Conservation (phyloP, 2,329 filamentous ascomycete species). For the Ophiocordyceps robertsii region DNA sequence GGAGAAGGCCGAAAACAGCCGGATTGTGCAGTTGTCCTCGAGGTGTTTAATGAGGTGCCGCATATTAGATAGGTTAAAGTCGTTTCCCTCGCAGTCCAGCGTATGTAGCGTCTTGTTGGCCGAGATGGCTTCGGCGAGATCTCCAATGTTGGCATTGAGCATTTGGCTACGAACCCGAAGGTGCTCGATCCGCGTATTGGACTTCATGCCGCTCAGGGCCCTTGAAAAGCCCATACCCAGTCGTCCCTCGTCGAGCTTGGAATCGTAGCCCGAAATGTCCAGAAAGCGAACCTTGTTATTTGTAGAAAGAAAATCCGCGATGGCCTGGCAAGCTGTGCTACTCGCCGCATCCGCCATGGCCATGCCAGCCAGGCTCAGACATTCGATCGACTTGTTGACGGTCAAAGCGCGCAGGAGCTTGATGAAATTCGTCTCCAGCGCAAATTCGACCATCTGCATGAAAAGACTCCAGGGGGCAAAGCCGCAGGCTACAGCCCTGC, state of each 20-base stretch:
- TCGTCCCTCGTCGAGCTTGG: slow-evolving; percentile 43
- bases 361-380: slow-evolving; percentile 40
- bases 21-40: slow-evolving; percentile 26
- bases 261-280: slow-evolving; percentile 42
- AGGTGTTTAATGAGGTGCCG: slow-evolving; percentile 31
- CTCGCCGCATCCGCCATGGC: slow-evolving; percentile 33
- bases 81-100: slow-evolving; percentile 41
- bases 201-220: slow-evolving; percentile 31
- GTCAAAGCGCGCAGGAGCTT: slow-evolving; percentile 35
- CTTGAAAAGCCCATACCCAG: slow-evolving; percentile 39
- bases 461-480: slow-evolving; percentile 36
- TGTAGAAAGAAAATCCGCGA: slow-evolving; percentile 36
- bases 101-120: slow-evolving; percentile 34
- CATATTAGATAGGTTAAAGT: slow-evolving; percentile 38
- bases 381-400: slow-evolving; percentile 33
- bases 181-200: slow-evolving; percentile 31
- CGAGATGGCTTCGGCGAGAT: slow-evolving; percentile 34
- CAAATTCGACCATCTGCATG: slow-evolving; percentile 45
- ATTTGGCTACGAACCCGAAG: slow-evolving; percentile 43
- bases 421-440: slow-evolving; percentile 35
- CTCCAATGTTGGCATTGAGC: slow-evolving; percentile 38
- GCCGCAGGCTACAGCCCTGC: slow-evolving; percentile 30
- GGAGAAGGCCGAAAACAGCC: slow-evolving; percentile 29
- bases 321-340: slow-evolving; percentile 30
- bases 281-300: slow-evolving; percentile 39